Base-by-base conservation (phyloP, 106 monocot species). In the Apostasia shenzhenica region DNA sequence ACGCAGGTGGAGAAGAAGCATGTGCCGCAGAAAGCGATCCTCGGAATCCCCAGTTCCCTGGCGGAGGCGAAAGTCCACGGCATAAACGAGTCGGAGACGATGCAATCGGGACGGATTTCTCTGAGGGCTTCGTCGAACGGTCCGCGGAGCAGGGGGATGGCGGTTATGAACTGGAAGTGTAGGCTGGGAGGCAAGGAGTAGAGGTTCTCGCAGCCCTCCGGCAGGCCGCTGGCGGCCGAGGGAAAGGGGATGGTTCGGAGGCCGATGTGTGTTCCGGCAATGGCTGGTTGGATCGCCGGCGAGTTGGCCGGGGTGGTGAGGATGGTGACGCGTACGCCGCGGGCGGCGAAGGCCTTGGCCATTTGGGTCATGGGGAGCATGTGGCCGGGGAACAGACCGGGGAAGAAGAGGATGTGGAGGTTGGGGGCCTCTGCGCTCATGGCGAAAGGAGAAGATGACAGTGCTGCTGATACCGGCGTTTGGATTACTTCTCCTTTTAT, bases 171-270 rank as follows among this genome's bases (percentile, higher is more conserved):
- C 1, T 41, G 52, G 53, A 5, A 40, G 68, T 8, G 10, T 4
- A 41, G 68, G 47, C 5, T 14, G 51, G 11, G 1, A 13, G 54
- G 11, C 44, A 57, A 0, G 57, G 41, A 54, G 56, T 14, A 54
- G n/a, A n/a, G 44, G 69, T 26, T 69, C 57, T 69, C 56, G 69
- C 69, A 69, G 45, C 57, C 55, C 0, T 55, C 45, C 1, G 69
- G 69, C 1, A 69, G 56, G 4, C 69, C 56, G 48, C 8, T 4
- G 8, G 55, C 14, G n/a, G n/a, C 55, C n/a, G 55, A 69, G 26
- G 69, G 56, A 14, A 69, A 69, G n/a, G 69, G 69, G 43, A 69
- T 54, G n/a, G 10, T 3, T 43, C 2, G 14, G 56, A 57, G 38
- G n/a, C n/a, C 14, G 55, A 41, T 14, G 46, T 26, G 26, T 26